Percentiles rank a stretch among this genome's conserved stretches.
These are phyloP conservation scores for Penicillium sp. DNA, from an alignment of 2,329 filamentous ascomycete genomes.

Conservation along the genomic window DNA sequence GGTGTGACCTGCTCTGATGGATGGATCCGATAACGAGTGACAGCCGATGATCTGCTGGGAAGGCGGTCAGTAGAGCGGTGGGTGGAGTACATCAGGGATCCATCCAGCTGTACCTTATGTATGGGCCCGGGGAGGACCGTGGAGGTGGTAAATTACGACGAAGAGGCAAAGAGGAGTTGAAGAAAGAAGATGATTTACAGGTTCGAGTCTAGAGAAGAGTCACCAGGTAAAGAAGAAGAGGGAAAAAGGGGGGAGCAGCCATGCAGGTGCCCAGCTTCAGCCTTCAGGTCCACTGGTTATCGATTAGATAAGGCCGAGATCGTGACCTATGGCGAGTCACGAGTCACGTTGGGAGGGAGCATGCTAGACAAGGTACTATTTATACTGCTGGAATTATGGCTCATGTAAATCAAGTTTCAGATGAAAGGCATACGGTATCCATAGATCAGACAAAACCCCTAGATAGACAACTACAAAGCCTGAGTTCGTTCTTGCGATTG, in stretches of 20 bases:
- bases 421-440: background rate
- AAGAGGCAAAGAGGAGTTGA: background rate
- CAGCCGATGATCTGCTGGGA: slow-evolving; percentile 24
- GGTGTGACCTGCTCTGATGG: slow-evolving; percentile 27
- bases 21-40: slow-evolving; percentile 36
- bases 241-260: slow-evolving; percentile 8
- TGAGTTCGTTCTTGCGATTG: background rate
- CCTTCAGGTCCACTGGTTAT: background rate
- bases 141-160: background rate
- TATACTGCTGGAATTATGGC: background rate
- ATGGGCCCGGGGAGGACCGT: background rate
- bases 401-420: background rate
- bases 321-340: slow-evolving; percentile 13
- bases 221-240: background rate
- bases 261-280: slow-evolving; percentile 17
- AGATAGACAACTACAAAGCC: background rate
- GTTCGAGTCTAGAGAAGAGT: background rate
- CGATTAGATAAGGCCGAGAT: slow-evolving; percentile 31
- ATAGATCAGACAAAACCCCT: background rate
- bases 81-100: slow-evolving; percentile 2
- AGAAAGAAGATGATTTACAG: background rate
- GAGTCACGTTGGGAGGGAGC: background rate
- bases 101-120: background rate
- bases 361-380: background rate
- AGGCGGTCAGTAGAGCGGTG: slow-evolving; percentile 40